Conservation (phyloP, 371 early-diverging fungal species). For the Neoconidiobolus thromboides region DNA sequence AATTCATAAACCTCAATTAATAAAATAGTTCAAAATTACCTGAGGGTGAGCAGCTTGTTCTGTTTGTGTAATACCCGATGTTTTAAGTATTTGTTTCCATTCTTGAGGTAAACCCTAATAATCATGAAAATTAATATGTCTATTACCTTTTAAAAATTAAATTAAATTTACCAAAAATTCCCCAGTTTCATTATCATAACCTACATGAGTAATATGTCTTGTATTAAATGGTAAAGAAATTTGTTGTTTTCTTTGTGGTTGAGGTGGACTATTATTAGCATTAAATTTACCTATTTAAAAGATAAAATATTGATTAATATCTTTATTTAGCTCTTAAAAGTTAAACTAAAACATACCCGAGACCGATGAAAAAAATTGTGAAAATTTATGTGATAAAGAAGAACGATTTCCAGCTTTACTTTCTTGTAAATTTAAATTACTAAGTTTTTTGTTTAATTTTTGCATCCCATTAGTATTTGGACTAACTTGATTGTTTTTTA, state of each 20-base stretch:
- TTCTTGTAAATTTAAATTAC: too few species aligned
- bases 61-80: constrained; percentile 16
- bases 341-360: too few species aligned
- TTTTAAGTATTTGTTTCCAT: constrained; percentile 25
- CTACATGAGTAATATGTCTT: constrained; percentile 4
- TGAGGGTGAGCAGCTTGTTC: constrained; percentile 1
- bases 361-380: too few species aligned
- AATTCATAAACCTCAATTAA: neutral
- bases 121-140: neutral
- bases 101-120: constrained; percentile 22
- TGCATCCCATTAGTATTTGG: too few species aligned
- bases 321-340: too few species aligned
- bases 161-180: neutral
- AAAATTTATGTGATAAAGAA: too few species aligned
- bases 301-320: neutral
- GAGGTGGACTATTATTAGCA: neutral
- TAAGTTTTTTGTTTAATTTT: too few species aligned
- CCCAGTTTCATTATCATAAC: constrained; percentile 4
- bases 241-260: neutral
- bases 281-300: constrained; percentile 1
- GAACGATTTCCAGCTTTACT: too few species aligned
- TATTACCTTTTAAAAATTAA: neutral
- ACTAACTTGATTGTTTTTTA: too few species aligned
- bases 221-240: constrained; percentile 4
- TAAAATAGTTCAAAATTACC: neutral